Percentiles rank a stretch among this genome's conserved stretches.
These are phyloP conservation scores for Camillea tinctor DNA, from an alignment of 2,329 filamentous ascomycete species.

Conservation along the genomic window DNA sequence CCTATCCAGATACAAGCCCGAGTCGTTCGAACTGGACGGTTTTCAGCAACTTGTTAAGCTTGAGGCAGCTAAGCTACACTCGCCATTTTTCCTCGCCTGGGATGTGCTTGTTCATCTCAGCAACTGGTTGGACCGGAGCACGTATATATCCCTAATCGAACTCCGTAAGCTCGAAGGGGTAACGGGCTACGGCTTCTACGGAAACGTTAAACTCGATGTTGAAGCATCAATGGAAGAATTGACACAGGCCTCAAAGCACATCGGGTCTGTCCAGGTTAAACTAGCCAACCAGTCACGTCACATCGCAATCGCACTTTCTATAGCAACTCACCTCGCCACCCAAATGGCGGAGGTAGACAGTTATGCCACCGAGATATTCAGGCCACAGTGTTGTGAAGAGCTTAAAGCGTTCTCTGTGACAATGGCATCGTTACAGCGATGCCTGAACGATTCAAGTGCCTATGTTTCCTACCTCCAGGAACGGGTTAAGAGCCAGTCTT, in stretches of 20 bases:
- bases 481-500: conserved; percentile 11
- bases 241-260: conserved; percentile 8
- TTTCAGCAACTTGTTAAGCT: conserved; percentile 4
- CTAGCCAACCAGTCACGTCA: conserved; percentile 11
- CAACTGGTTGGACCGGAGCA: conserved; percentile 14
- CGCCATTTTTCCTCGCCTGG: conserved; percentile 12
- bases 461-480: conserved; percentile 12
- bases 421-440: conserved; percentile 6
- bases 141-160: conserved; percentile 7
- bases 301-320: conserved; percentile 7
- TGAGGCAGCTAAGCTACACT: conserved; percentile 4
- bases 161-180: conserved; percentile 12
- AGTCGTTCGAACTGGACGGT: conserved; percentile 3
- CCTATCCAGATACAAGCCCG: conserved; percentile 4
- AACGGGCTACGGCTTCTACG: conserved; percentile 11
- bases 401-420: conserved; percentile 7
- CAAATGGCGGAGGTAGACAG: not conserved
- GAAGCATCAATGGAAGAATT: conserved; percentile 6
- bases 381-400: not conserved
- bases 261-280: conserved; percentile 11
- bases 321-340: conserved; percentile 5
- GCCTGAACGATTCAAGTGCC: conserved; percentile 9
- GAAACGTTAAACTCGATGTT: not conserved
- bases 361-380: conserved; percentile 5
- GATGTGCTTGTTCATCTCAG: conserved; percentile 10